Percentiles rank a stretch among this genome's conserved stretches.
Conservation (phyloP, 331 rosid genomes). For the Malus hybrid region DNA sequence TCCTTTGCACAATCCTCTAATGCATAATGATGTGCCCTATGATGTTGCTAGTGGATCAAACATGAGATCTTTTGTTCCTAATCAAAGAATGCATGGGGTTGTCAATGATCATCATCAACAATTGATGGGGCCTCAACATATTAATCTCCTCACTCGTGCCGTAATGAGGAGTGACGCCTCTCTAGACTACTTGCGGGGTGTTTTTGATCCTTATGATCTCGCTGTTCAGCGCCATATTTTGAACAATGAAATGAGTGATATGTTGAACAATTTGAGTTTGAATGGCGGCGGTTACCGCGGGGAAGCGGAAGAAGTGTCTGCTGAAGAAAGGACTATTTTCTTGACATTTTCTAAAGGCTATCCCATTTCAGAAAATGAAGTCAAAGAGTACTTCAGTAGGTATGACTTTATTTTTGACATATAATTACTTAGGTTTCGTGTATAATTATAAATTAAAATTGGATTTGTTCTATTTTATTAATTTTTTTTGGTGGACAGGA, state of each 20-base stretch:
- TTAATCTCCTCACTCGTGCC: neutral
- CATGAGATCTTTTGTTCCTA: neutral
- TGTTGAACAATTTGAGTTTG: slow-evolving; percentile 15
- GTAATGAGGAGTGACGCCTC: neutral
- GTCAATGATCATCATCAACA: neutral
- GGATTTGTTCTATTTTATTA: neutral
- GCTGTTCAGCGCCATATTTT: neutral
- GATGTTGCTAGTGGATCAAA: neutral
- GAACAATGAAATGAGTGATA: slow-evolving; percentile 16
- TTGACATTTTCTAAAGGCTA: slow-evolving; percentile 73
- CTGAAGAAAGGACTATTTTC: slow-evolving; percentile 54
- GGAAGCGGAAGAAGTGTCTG: neutral
- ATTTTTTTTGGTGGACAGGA: slow-evolving; percentile 15
- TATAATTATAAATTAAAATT: neutral
- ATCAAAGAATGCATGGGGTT: neutral
- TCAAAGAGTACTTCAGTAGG: slow-evolving; percentile 44
- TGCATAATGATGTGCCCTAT: neutral
- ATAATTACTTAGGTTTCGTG: neutral
- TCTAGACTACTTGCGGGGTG: neutral
- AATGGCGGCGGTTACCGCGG: neutral
- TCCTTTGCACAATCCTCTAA: neutral
- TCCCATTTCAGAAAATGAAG: slow-evolving; percentile 51
- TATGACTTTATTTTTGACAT: neutral
- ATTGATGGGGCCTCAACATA: neutral
- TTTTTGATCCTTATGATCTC: slow-evolving; percentile 4